Evolutionary conservation across 306 rosid genomes (phyloP).

Genomic region (Coriaria nepalensis): DNA sequence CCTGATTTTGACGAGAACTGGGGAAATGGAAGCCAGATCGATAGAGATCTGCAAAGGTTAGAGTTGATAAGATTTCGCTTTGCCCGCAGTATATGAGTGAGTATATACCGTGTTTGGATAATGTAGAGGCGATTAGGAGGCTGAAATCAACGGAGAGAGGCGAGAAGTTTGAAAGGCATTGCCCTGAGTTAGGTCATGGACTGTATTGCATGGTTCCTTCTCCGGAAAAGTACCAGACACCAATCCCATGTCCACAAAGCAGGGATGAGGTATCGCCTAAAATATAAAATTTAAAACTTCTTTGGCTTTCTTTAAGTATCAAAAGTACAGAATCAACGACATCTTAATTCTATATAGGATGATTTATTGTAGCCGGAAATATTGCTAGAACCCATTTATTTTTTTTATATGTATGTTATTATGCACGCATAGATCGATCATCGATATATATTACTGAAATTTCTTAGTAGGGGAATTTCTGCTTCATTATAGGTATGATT

Average conservation of each 20-base stretch:
- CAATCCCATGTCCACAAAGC: conserved; percentile 69
- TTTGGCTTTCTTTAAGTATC: too few relatives aligned
- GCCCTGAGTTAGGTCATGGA: conserved; percentile 35
- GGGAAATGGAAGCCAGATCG: conserved; percentile 15
- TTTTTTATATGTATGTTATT: too few relatives aligned
- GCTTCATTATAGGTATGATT: conserved; percentile 52
- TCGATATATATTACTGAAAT: neutral
- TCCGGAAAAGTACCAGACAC: conserved; percentile 45
- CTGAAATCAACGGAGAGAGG: conserved; percentile 29
- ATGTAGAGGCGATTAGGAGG: conserved; percentile 28
- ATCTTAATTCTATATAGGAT: too few relatives aligned
- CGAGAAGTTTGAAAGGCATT: conserved; percentile 68
- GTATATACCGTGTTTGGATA: conserved; percentile 74
- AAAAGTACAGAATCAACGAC: too few relatives aligned
- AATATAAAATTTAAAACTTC: too few relatives aligned
- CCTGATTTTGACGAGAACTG: conserved; percentile 15
- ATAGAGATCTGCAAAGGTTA: conserved; percentile 14
- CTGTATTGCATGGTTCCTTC: conserved; percentile 54
- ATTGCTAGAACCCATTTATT: too few relatives aligned
- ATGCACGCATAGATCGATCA: neutral
- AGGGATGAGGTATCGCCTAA: conserved; percentile 53
- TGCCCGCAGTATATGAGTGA: conserved; percentile 49
- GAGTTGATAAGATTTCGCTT: conserved; percentile 27
- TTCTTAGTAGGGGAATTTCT: neutral
- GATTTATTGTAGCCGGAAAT: too few relatives aligned